Evolutionary conservation across 2,329 filamentous ascomycete genomes (phyloP).

Genomic region (Huntiella decipiens): DNA sequence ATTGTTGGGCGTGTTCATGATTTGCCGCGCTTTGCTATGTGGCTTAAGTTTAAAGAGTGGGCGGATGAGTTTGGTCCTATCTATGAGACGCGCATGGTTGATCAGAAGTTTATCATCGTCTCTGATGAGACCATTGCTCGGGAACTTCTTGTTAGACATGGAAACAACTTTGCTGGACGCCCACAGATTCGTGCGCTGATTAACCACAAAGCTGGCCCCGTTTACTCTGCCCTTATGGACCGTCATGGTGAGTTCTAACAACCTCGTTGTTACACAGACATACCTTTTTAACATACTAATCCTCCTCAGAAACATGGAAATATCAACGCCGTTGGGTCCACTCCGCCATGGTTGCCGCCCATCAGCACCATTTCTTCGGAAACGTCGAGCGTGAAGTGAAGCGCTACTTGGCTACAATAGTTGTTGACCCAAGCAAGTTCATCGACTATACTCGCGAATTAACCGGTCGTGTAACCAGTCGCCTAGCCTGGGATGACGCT

Average conservation of each 20-base stretch:
- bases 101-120: slow-evolving; percentile 25
- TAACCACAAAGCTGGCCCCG: slow-evolving; percentile 28
- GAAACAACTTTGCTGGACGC: slow-evolving; percentile 31
- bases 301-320: slow-evolving; percentile 25
- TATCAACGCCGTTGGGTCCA: slow-evolving; percentile 32
- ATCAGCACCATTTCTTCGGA: slow-evolving; percentile 26
- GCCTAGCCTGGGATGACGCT: slow-evolving; percentile 30
- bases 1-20: slow-evolving; percentile 30
- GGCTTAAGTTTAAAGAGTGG: slow-evolving; percentile 33
- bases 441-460: slow-evolving; percentile 28
- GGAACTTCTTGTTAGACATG: slow-evolving; percentile 29
- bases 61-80: slow-evolving; percentile 24
- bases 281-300: background rate
- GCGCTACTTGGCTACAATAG: slow-evolving; percentile 26
- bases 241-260: slow-evolving; percentile 22
- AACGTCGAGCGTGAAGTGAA: slow-evolving; percentile 28
- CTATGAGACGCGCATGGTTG: slow-evolving; percentile 23
- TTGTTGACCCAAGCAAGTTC: slow-evolving; percentile 27
- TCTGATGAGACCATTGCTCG: slow-evolving; percentile 29
- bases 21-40: slow-evolving; percentile 26
- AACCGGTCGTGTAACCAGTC: slow-evolving; percentile 31
- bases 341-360: slow-evolving; percentile 26
- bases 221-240: slow-evolving; percentile 32
- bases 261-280: too few species aligned
- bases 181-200: slow-evolving; percentile 30